Conservation (phyloP, 352 stramenopile species). For the Blastocystis sp. region DNA sequence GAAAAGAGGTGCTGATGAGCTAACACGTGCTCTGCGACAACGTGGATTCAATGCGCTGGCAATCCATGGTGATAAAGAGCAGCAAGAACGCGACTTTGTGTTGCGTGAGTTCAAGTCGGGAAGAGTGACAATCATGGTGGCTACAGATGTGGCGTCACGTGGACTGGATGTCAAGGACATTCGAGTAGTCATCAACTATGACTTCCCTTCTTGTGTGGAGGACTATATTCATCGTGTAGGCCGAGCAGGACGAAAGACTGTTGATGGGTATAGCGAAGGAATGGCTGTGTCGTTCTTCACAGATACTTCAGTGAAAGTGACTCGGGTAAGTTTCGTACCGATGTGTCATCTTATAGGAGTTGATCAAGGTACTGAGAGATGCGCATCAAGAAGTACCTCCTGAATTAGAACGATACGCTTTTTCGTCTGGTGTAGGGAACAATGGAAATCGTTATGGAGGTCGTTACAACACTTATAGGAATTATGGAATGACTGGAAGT, state of each 20-base stretch:
- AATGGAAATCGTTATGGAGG: constrained; percentile 66
- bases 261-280: constrained; percentile 68
- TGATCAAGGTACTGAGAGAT: constrained; percentile 80
- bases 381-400: constrained; percentile 79
- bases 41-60: constrained; percentile 86
- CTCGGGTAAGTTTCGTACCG: constrained; percentile 57
- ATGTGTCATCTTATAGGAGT: constrained; percentile 63
- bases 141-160: constrained; percentile 96
- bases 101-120: constrained; percentile 92
- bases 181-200: constrained; percentile 96
- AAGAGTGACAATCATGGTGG: constrained; percentile 86
- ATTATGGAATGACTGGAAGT: constrained; percentile 54
- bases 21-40: constrained; percentile 83
- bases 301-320: constrained; percentile 75
- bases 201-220: constrained; percentile 96
- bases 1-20: constrained; percentile 92
- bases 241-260: constrained; percentile 88
- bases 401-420: constrained; percentile 72
- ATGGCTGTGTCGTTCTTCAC: constrained; percentile 88
- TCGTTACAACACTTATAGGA: constrained; percentile 63
- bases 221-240: constrained; percentile 96
- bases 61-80: constrained; percentile 98
- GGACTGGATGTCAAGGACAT: constrained; percentile 99
- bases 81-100: constrained; percentile 91
- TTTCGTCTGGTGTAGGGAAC: constrained; percentile 69